Evolutionary conservation across 2,329 filamentous ascomycete species (phyloP).

Genomic region (Phoma sp.): DNA sequence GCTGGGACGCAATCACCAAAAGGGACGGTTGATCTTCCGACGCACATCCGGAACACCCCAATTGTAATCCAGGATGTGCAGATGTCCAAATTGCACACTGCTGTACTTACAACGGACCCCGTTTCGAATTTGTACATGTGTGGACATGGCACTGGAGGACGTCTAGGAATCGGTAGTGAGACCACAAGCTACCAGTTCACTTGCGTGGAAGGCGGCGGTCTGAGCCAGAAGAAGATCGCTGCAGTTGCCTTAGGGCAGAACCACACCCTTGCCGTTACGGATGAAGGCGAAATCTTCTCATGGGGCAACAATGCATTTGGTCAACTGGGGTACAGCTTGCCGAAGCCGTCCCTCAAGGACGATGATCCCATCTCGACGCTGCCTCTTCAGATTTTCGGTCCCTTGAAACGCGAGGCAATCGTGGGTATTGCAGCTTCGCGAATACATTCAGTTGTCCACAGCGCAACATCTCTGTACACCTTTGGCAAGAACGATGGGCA

Average conservation of each 20-base stretch:
- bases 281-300: constrained; percentile 88
- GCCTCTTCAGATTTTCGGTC: constrained; percentile 89
- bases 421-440: constrained; percentile 86
- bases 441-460: constrained; percentile 91
- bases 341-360: constrained; percentile 71
- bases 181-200: constrained; percentile 86
- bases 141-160: constrained; percentile 88
- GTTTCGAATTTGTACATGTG: constrained; percentile 92
- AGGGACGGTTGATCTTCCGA: constrained; percentile 68
- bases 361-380: constrained; percentile 83
- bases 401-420: constrained; percentile 84
- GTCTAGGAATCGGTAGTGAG: constrained; percentile 88
- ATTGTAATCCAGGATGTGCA: constrained; percentile 80
- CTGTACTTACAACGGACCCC: constrained; percentile 84
- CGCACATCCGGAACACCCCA: constrained; percentile 73
- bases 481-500: constrained; percentile 97
- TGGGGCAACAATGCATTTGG: constrained; percentile 90
- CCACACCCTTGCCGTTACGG: constrained; percentile 84
- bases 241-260: constrained; percentile 89
- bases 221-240: constrained; percentile 76
- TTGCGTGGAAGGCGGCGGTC: constrained; percentile 76
- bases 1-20: constrained; percentile 36
- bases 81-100: constrained; percentile 91
- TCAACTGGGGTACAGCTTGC: constrained; percentile 85
- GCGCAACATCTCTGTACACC: constrained; percentile 80